These are phyloP conservation scores for Fraxinus paxiana DNA, from an alignment of 305 asterid genomes.

Conservation along the genomic window DNA sequence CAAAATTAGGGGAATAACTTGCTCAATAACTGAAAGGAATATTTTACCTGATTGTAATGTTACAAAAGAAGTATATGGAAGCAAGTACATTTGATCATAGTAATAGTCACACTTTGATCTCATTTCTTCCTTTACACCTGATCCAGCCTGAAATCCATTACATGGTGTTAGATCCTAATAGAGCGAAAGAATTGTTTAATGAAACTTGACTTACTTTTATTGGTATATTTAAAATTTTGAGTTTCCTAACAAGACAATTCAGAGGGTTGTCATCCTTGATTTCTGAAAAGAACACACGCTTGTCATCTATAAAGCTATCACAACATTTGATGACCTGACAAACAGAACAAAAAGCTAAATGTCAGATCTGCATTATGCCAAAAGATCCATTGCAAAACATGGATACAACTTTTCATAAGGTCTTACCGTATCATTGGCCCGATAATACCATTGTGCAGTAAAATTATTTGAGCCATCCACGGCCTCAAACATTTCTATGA, in stretches of 20 bases:
- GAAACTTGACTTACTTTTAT: conserved; percentile 25
- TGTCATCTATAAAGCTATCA: conserved; percentile 36
- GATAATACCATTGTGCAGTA: conserved; percentile 70
- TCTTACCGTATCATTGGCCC: conserved; percentile 66
- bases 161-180: not conserved
- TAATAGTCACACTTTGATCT: conserved; percentile 38
- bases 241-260: conserved; percentile 45
- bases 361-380: not conserved
- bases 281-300: conserved; percentile 61
- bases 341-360: conserved; percentile 6
- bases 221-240: conserved; percentile 26
- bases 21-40: not conserved
- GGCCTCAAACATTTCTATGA: conserved; percentile 59
- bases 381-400: not conserved
- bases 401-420: not conserved
- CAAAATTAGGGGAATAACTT: not conserved
- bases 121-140: conserved; percentile 15
- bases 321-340: conserved; percentile 43
- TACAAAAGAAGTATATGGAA: conserved; percentile 53
- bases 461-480: conserved; percentile 41
- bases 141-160: conserved; percentile 26
- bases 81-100: conserved; percentile 47
- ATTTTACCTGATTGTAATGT: conserved; percentile 41
- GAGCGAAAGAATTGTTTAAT: not conserved
- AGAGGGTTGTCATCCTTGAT: conserved; percentile 63